Base-by-base conservation (phyloP, 805 yeast species). In the Candida maris region DNA sequence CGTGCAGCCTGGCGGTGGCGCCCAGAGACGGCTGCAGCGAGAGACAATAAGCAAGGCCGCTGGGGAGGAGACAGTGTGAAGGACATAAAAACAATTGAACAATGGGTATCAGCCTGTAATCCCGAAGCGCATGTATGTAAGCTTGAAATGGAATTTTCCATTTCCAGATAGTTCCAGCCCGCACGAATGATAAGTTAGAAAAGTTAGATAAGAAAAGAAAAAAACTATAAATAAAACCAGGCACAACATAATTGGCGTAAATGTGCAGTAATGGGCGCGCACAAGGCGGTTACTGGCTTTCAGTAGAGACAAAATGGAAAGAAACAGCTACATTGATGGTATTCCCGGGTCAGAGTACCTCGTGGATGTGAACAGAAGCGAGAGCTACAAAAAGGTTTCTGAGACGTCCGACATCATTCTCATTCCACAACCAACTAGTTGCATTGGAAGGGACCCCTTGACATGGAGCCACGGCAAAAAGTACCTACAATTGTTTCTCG, bases 41-140 rank as follows among this genome's bases (percentile, higher is more conserved):
- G 35, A 47, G 49, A 50, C 24, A 42, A 48, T 10, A 14, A 45
- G 10, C 62, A 59, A 27, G 41, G 37, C 7, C 49, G 66, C 34
- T 42, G 44, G 33, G 66, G 66, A 18, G 66, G 64, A 8, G 39
- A 42, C 3, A 54, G 60, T 13, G 45, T 61, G 22, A 50, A 49
- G 24, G 65, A 61, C 35, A 30, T 59, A 20, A 49, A 50, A 27
- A 54, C 50, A 6, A 40, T 59, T 2, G 21, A 38, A 5, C 32
- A 44, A 19, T 59, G 63, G 64, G 48, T 52, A 8, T 43, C 45
- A 3, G 50, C 40, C 6, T 25, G 27, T 9, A 41, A 43, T 25
- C 45, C 51, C 2, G 13, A 12, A 2, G 49, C 53, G 3, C 53
- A 48, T 29, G n/a, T n/a, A n/a, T n/a, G n/a, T n/a, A n/a, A n/a